Conservation (phyloP, 2,329 filamentous ascomycete species). For the Alternaria hordeiaustralica region DNA sequence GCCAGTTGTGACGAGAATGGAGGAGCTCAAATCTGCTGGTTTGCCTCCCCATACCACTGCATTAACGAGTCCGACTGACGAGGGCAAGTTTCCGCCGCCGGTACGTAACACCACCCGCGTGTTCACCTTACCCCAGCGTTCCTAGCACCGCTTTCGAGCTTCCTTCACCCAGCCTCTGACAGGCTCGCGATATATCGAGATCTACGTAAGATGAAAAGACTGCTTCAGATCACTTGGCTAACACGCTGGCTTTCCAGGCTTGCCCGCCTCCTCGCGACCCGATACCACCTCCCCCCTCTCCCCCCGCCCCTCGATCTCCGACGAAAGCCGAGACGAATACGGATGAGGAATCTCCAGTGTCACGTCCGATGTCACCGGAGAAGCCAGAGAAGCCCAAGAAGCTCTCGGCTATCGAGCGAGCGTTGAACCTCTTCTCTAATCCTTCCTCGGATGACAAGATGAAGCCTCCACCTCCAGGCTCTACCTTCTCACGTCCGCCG, state of each 20-base stretch:
- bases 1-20: constrained; percentile 38
- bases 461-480: constrained; percentile 12
- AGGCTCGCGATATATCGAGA: constrained; percentile 6
- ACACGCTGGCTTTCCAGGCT: constrained; percentile 19
- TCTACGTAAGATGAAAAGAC: constrained; percentile 2
- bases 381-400: constrained; percentile 18
- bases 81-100: constrained; percentile 47
- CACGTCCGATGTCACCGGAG: constrained; percentile 23
- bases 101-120: constrained; percentile 24
- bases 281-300: constrained; percentile 8
- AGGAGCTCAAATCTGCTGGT: constrained; percentile 48
- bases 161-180: constrained; percentile 3
- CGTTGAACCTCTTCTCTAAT: constrained; percentile 19
- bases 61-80: constrained; percentile 47
- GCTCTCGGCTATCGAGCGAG: constrained; percentile 23
- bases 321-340: constrained; percentile 20
- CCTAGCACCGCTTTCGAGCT: constrained; percentile 7
- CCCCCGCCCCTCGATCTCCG: constrained; percentile 11
- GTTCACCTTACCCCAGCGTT: constrained; percentile 12
- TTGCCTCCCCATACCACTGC: constrained; percentile 45
- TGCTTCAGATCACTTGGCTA: constrained; percentile 8
- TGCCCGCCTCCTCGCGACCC: constrained; percentile 14
- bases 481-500: constrained; percentile 36
- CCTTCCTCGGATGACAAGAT: constrained; percentile 1
- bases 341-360: constrained; percentile 20